These are phyloP conservation scores for Aspergillus phoenicis DNA, from an alignment of 2,329 filamentous ascomycete species.

Conservation along the genomic window DNA sequence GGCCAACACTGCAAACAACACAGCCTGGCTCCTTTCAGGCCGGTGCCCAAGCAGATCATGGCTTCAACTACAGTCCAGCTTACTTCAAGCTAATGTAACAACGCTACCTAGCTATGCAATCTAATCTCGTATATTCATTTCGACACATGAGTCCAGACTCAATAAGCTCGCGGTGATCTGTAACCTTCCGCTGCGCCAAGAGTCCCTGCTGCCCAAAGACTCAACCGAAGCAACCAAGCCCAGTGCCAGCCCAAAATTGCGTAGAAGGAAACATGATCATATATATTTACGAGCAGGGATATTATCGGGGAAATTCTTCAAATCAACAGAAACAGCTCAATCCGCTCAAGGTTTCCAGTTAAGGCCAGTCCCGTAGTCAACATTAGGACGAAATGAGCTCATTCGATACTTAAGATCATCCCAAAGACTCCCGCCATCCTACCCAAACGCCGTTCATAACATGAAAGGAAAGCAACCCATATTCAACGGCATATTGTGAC, in stretches of 20 bases:
- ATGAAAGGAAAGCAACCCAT: slow-evolving; percentile 3
- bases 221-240: neutral
- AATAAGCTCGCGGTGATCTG: neutral
- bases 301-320: neutral
- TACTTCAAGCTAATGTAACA: neutral
- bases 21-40: neutral
- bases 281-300: neutral
- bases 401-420: neutral
- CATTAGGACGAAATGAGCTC: neutral
- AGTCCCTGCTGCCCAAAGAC: slow-evolving; percentile 10
- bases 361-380: neutral
- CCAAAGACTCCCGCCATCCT: slow-evolving; percentile 8
- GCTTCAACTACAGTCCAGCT: neutral
- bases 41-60: slow-evolving; percentile 8
- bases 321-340: slow-evolving; percentile 7
- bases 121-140: neutral
- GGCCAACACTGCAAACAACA: slow-evolving; percentile 9
- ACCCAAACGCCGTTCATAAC: slow-evolving; percentile 21
- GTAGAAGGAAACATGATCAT: neutral
- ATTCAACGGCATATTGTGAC: neutral
- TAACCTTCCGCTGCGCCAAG: slow-evolving; percentile 5
- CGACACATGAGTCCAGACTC: neutral
- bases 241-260: neutral
- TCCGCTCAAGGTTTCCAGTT: neutral
- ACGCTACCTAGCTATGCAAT: neutral